A percentile compares a stretch with the other conserved stretches of the same genome.
phyloP scores from a whole-genome alignment of 2,329 filamentous ascomycete species.

The Byssochlamys sp. region DNA sequence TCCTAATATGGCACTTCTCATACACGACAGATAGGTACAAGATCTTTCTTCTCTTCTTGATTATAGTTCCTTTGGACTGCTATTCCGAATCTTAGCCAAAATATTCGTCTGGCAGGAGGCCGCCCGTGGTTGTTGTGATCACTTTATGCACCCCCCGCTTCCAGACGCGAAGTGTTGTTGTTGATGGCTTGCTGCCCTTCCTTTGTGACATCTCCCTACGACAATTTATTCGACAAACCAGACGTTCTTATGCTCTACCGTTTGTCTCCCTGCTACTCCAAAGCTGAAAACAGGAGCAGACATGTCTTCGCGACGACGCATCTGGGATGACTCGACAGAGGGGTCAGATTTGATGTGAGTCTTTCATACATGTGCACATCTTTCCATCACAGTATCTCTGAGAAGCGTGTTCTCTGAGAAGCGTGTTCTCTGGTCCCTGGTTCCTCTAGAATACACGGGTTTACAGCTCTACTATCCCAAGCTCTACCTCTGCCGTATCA shows the following conservation, averaged over 20 bases:
- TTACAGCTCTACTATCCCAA: neutral
- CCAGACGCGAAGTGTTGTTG: neutral
- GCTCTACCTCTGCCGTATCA: neutral
- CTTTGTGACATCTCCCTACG: neutral
- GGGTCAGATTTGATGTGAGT: neutral
- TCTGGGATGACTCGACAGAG: neutral
- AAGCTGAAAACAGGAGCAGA: neutral
- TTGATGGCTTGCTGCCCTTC: neutral
- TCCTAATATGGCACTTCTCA: neutral
- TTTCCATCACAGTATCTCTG: neutral
- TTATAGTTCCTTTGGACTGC: neutral
- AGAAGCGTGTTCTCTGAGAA: neutral
- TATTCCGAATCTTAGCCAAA: neutral
- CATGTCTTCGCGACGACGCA: neutral
- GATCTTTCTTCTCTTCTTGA: neutral
- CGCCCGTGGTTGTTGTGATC: neutral
- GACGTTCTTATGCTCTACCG: neutral
- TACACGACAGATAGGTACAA: neutral
- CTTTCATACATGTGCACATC: neutral
- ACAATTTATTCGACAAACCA: neutral
- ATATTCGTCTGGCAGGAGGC: neutral
- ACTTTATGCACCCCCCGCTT: neutral
- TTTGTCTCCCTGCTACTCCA: neutral
- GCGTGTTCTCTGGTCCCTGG: neutral
- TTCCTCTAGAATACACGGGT: neutral